Base-by-base conservation (phyloP, 352 stramenopile species). In the Phytophthora rubi region DNA sequence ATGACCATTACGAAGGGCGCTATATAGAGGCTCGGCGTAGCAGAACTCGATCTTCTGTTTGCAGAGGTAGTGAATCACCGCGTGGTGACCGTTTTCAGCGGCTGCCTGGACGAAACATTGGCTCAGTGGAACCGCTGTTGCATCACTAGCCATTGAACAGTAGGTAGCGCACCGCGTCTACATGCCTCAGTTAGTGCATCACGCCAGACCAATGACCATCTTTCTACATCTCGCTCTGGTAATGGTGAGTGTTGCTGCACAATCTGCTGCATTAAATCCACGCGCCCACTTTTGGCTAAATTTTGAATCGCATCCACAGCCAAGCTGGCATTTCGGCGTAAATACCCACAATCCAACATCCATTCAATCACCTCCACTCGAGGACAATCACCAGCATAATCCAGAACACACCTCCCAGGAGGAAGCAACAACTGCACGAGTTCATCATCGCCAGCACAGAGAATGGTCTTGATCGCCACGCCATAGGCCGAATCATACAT, bases 191-290 rank as follows among this genome's bases (percentile, higher is more conserved):
- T 2, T 8, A 58, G 18, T 10, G 53, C 62, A 12, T 55, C 30
- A 4, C 4, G n/a, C 62, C 62, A 69, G 26, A 32, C 33, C 7
- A 26, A 6, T 18, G 33, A 39, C 33, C 33, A 23, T 21, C 44
- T 42, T 6, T 12, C 4, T 2, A 30, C 13, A 55, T 21, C 5
- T n/a, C 3, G 13, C 28, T 47, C 13, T 48, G 8, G 21, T 4
- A 30, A 0, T 16, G 62, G 35, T 0, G 47, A 64, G 13, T 70
- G 33, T 12, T 60, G 47, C 6, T 51, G 35, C 13, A 59, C 39
- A 21, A 66, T 54, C 39, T 63, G 56, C 56, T 66, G 26, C 64
- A 71, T 71, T 0, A 71, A 33, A 37, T 67, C 42, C 9, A 71
- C 45, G 9, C 35, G 18, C 4, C 28, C 30, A 26, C 28, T 28